phyloP scores from a whole-genome alignment of 108 stramenopile genomes.

The Conticribra weissflogii region DNA sequence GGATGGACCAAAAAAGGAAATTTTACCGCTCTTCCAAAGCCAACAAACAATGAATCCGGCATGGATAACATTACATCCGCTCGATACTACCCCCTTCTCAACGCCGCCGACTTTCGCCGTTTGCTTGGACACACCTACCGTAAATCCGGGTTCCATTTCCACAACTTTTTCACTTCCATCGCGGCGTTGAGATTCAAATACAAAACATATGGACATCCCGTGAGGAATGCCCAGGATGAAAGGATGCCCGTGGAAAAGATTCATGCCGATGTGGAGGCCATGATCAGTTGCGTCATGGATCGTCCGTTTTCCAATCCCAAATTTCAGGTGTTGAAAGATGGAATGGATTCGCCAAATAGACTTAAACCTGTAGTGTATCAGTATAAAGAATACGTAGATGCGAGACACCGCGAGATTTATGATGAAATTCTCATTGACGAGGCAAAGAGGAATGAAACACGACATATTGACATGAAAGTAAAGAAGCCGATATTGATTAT shows the following conservation, averaged over 20 bases:
- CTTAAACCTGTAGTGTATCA: constrained; percentile 6
- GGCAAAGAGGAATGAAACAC: too few relatives aligned
- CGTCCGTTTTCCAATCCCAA: background rate
- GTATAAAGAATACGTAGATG: constrained; percentile 10
- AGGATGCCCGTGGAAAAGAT: constrained; percentile 6
- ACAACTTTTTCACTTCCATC: constrained; percentile 43
- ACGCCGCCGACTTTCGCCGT: constrained; percentile 14
- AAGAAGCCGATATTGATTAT: too few relatives aligned
- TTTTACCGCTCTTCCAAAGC: constrained; percentile 2
- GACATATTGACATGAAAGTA: too few relatives aligned
- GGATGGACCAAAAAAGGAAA: constrained; percentile 5
- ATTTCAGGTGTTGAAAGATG: constrained; percentile 1
- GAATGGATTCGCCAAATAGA: too few relatives aligned
- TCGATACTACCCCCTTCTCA: constrained; percentile 26
- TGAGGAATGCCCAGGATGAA: constrained; percentile 14
- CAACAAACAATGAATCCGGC: background rate
- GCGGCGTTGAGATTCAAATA: constrained; percentile 31
- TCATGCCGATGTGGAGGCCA: constrained; percentile 3
- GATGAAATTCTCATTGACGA: too few relatives aligned
- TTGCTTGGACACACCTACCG: constrained; percentile 2
- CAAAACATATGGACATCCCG: constrained; percentile 43
- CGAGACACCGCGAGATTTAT: constrained; percentile 11
- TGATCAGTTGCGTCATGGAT: constrained; percentile 11
- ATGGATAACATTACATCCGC: background rate
- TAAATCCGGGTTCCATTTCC: constrained; percentile 39